These are phyloP conservation scores for Sclerotinia borealis DNA, from an alignment of 2,329 filamentous ascomycete species.

Conservation along the genomic window DNA sequence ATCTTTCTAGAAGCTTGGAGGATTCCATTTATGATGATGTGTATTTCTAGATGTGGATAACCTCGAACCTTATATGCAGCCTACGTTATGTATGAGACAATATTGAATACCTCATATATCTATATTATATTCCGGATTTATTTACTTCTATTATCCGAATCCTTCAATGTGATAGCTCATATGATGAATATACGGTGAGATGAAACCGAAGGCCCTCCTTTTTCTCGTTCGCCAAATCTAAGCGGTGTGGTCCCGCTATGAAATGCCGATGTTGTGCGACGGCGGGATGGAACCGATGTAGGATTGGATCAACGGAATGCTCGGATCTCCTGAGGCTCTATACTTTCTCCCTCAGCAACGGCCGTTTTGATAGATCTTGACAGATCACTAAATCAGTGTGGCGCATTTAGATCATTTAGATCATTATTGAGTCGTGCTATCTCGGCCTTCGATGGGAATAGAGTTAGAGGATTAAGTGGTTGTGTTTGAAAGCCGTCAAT, in stretches of 20 bases:
- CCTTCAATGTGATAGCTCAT: not conserved
- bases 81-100: not conserved
- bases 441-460: not conserved
- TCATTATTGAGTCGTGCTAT: not conserved
- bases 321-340: not conserved
- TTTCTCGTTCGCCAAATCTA: slow-evolving; percentile 3
- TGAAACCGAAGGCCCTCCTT: not conserved
- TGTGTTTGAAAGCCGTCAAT: not conserved
- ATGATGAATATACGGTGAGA: slow-evolving; percentile 1
- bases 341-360: not conserved
- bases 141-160: not conserved
- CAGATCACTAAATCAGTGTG: not conserved
- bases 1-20: slow-evolving; percentile 11
- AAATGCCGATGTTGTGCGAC: not conserved
- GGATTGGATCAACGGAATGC: not conserved
- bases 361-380: not conserved
- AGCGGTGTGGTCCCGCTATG: not conserved
- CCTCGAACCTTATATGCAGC: not conserved
- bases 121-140: not conserved
- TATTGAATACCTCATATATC: not conserved
- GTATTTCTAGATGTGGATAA: slow-evolving; percentile 1
- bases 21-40: slow-evolving; percentile 1
- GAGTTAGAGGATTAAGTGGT: not conserved
- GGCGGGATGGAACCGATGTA: not conserved
- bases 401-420: not conserved